A percentile compares a stretch with the other conserved stretches of the same genome.
Conservation (phyloP, 257 asterid genomes). For the Capsicum rhomboideum region DNA sequence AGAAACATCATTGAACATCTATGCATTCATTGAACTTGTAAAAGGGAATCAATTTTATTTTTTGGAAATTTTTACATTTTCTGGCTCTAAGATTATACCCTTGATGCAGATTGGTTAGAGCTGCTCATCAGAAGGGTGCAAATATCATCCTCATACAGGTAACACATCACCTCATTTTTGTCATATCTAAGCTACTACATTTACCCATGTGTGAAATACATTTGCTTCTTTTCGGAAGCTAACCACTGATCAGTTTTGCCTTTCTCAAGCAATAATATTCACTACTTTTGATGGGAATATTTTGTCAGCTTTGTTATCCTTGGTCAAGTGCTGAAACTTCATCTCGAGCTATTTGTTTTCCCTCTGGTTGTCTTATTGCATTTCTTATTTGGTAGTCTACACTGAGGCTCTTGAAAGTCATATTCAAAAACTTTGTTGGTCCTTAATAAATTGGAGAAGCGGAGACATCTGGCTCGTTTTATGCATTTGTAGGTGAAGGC, state of each 20-base stretch:
- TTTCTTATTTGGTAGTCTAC: neutral
- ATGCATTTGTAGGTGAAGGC: neutral
- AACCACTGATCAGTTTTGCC: neutral
- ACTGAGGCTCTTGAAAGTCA: neutral
- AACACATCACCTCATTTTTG: neutral
- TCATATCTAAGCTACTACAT: neutral
- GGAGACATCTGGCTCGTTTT: neutral
- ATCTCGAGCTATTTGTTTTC: neutral
- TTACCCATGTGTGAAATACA: neutral
- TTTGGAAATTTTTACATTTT: neutral
- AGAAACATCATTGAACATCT: neutral
- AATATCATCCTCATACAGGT: conserved; percentile 93
- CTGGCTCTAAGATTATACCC: neutral
- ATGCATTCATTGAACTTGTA: neutral
- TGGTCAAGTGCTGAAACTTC: neutral
- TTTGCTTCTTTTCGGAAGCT: neutral
- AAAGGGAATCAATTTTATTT: neutral
- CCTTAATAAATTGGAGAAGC: neutral
- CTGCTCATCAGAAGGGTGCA: conserved; percentile 84
- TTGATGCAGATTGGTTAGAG: conserved; percentile 77
- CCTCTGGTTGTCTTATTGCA: neutral
- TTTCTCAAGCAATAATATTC: neutral
- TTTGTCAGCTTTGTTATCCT: neutral
- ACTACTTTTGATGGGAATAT: neutral
- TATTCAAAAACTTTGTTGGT: neutral